A percentile compares a stretch with the other conserved stretches of the same genome.
phyloP scores from a whole-genome alignment of 306 rosid genomes.

The Gynostemma pentaphyllum region DNA sequence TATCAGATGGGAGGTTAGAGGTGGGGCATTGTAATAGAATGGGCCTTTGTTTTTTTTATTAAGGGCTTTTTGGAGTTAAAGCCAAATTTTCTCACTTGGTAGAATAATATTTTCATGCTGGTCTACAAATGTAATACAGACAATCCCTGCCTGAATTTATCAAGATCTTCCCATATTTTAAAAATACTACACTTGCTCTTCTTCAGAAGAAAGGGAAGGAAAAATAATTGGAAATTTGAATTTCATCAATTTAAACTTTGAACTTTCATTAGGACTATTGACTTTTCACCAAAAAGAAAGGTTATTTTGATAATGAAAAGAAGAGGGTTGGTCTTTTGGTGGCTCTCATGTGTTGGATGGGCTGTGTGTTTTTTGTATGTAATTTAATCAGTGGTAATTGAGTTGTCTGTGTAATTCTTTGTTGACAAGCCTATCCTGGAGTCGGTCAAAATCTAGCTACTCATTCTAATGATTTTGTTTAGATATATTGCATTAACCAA shows the following conservation, averaged over 20 bases:
- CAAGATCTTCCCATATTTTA: neutral
- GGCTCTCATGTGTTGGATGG: too few species aligned
- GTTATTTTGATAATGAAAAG: neutral
- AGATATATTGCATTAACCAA: slow-evolving; percentile 11
- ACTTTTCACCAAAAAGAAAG: neutral
- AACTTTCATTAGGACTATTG: too few species aligned
- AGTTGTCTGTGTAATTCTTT: too few species aligned
- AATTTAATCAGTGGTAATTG: too few species aligned
- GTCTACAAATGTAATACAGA: neutral
- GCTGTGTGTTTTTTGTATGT: too few species aligned
- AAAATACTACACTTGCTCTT: neutral
- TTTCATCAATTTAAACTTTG: too few species aligned
- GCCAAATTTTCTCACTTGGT: neutral
- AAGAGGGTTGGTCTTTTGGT: neutral
- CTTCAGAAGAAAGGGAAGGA: neutral
- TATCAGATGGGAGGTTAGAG: neutral
- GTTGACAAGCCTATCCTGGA: too few species aligned
- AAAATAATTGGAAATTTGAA: too few species aligned
- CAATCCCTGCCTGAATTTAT: neutral
- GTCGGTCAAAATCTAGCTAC: neutral
- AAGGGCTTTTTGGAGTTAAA: neutral
- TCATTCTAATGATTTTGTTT: neutral
- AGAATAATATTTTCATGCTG: neutral
- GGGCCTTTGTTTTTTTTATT: too few species aligned
- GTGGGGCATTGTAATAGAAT: too few species aligned